These are phyloP conservation scores for Carex scoparia DNA, from an alignment of 176 grass and related monocot species.

Conservation along the genomic window DNA sequence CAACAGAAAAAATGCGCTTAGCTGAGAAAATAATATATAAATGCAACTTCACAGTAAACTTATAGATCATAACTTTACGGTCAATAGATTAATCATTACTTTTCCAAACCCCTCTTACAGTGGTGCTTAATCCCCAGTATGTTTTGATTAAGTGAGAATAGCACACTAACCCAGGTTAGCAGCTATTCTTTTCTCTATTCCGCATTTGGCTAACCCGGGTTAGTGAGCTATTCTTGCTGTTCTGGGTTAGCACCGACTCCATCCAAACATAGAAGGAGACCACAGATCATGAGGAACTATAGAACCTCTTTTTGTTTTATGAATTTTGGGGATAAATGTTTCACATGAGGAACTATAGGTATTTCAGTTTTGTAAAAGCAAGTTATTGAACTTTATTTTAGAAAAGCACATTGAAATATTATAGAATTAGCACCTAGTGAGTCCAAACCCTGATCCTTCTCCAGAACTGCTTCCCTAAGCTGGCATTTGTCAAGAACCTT, in stretches of 20 bases:
- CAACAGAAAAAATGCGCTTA: not conserved
- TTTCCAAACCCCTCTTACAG: not conserved
- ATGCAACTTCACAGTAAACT: not conserved
- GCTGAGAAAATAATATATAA: not conserved
- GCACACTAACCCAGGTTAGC: too few species aligned
- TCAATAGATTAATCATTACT: not conserved
- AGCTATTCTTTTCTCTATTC: too few species aligned
- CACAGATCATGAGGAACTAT: not conserved
- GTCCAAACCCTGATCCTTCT: constrained; percentile 72
- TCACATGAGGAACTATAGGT: not conserved
- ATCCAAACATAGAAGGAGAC: not conserved
- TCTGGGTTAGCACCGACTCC: too few species aligned
- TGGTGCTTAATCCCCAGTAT: not conserved
- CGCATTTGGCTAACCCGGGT: too few species aligned
- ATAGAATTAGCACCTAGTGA: constrained; percentile 50
- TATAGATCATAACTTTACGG: not conserved
- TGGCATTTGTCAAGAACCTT: constrained; percentile 93
- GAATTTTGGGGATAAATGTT: not conserved
- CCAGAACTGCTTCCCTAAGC: constrained; percentile 70
- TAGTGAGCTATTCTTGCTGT: too few species aligned
- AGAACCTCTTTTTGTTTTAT: not conserved
- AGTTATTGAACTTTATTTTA: not conserved
- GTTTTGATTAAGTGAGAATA: too few species aligned
- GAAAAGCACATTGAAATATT: not conserved
- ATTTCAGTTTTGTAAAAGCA: not conserved